A percentile compares a stretch with the other conserved stretches of the same genome.
These are phyloP conservation scores for Plasmodium sp. DNA, from an alignment of 169 alveolate species.

Conservation along the genomic window DNA sequence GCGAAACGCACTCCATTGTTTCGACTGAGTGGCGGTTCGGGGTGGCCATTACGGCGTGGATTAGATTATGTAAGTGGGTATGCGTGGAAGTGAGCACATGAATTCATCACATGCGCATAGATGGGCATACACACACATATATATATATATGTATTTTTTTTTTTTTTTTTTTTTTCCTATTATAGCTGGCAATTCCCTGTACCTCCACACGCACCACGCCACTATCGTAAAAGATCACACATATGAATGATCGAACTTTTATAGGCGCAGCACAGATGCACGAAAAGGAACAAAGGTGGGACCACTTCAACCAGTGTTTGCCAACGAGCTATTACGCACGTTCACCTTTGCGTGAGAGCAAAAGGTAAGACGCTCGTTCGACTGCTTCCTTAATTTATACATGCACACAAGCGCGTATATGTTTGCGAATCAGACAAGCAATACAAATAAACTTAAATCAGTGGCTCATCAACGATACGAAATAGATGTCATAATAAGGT, in stretches of 20 bases:
- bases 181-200: background rate
- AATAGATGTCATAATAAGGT: background rate
- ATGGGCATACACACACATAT: background rate
- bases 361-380: conserved; percentile 1
- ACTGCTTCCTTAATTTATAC: background rate
- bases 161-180: background rate
- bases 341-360: background rate
- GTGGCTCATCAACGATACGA: background rate
- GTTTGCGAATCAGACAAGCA: conserved; percentile 57
- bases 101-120: background rate
- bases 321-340: background rate
- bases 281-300: conserved; percentile 2
- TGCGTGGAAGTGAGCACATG: background rate
- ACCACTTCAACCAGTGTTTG: conserved; percentile 7
- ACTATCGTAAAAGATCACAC: conserved; percentile 9
- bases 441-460: conserved; percentile 26
- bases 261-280: background rate
- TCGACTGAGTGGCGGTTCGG: background rate
- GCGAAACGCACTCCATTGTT: conserved; percentile 61
- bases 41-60: background rate
- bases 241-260: conserved; percentile 8
- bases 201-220: background rate
- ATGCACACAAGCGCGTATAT: background rate
- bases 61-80: background rate
- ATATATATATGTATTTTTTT: background rate